Conservation (phyloP, 2,329 filamentous ascomycete genomes). For the Fusarium graminum region DNA sequence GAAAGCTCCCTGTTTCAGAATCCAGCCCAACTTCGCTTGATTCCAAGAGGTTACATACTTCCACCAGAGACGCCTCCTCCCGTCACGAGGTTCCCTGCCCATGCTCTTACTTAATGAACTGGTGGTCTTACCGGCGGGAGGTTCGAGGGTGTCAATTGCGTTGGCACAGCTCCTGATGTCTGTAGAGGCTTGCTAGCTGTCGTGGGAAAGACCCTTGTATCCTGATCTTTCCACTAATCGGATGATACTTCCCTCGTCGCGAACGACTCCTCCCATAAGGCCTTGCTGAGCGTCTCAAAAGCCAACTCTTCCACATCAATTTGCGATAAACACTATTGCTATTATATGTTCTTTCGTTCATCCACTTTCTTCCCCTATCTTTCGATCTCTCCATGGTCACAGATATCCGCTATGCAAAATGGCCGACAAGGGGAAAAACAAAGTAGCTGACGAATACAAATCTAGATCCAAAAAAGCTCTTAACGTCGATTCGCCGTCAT, state of each 20-base stretch:
- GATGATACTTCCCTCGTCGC: slow-evolving; percentile 24
- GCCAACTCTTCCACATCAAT: slow-evolving; percentile 1
- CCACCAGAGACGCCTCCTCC: slow-evolving; percentile 13
- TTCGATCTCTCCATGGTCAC: not conserved
- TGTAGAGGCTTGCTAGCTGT: slow-evolving; percentile 15
- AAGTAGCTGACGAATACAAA: slow-evolving; percentile 29
- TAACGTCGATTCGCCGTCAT: slow-evolving; percentile 96
- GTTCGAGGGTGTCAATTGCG: slow-evolving; percentile 5
- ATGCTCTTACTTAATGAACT: slow-evolving; percentile 6
- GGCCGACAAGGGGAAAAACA: not conserved
- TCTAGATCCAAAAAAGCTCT: slow-evolving; percentile 77
- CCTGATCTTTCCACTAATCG: slow-evolving; percentile 25
- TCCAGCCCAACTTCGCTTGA: slow-evolving; percentile 19
- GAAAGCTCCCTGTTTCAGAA: slow-evolving; percentile 15
- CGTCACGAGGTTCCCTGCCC: not conserved
- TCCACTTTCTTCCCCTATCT: not conserved
- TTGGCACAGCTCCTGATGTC: slow-evolving; percentile 6
- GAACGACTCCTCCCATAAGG: slow-evolving; percentile 1
- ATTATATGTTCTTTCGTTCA: slow-evolving; percentile 13
- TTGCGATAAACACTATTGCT: not conserved
- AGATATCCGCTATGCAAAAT: not conserved
- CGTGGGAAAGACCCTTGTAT: slow-evolving; percentile 20
- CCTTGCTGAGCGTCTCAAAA: not conserved
- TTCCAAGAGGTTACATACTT: slow-evolving; percentile 27
- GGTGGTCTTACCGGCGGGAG: slow-evolving; percentile 5